Percentiles rank a stretch among this genome's conserved stretches.
phyloP scores from a whole-genome alignment of 345 rosid genomes.

The Syzygium jambos region DNA sequence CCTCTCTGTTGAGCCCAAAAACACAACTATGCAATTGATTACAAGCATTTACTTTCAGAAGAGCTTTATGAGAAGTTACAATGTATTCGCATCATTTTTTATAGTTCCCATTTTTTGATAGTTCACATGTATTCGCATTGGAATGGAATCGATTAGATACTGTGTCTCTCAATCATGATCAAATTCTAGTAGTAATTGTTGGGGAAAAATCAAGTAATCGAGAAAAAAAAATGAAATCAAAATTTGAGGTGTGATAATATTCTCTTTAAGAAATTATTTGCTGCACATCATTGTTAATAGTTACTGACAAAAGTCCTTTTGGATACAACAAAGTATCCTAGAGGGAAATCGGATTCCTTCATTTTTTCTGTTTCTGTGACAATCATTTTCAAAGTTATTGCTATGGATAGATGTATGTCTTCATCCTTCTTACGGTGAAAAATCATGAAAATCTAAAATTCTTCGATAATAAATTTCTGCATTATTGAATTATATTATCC shows the following conservation, averaged over 20 bases:
- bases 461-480: too few relatives aligned
- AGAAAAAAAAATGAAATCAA: too few relatives aligned
- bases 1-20: not conserved
- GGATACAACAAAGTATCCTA: too few relatives aligned
- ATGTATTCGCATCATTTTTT: not conserved
- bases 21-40: not conserved
- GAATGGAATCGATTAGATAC: not conserved
- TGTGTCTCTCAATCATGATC: not conserved
- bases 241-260: fast-evolving
- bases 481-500: too few relatives aligned
- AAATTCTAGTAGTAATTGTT: not conserved
- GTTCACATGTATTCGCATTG: not conserved
- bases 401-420: too few relatives aligned
- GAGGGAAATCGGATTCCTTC: too few relatives aligned
- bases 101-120: not conserved
- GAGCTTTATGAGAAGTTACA: not conserved
- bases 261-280: too few relatives aligned
- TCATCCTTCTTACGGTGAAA: too few relatives aligned
- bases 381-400: too few relatives aligned
- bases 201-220: too few relatives aligned
- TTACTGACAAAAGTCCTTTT: fast-evolving
- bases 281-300: fast-evolving
- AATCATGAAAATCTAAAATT: too few relatives aligned
- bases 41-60: not conserved
- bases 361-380: too few relatives aligned